Evolutionary conservation across 1,284 basidiomycete species (phyloP).

Genomic region (Fistulinella cinereoalba): DNA sequence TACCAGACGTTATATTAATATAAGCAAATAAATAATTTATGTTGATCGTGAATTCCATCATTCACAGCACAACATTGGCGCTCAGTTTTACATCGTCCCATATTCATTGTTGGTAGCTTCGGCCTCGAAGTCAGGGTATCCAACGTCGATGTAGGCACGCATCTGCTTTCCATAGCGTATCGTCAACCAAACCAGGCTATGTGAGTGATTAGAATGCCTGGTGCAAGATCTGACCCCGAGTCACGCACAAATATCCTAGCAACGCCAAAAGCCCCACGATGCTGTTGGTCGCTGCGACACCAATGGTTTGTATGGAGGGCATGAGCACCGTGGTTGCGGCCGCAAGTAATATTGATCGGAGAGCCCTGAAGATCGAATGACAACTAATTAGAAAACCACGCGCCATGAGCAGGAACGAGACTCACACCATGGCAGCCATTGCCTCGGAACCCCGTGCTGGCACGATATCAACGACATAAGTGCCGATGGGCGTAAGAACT

Average conservation of each 20-base stretch:
- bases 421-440: slow-evolving; percentile 43
- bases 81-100: not conserved
- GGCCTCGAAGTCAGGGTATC: slow-evolving; percentile 32
- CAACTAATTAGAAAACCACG: too few relatives aligned
- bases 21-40: too few relatives aligned
- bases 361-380: slow-evolving; percentile 41
- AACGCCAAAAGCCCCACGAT: slow-evolving; percentile 43
- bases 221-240: not conserved
- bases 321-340: slow-evolving; percentile 19
- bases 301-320: slow-evolving; percentile 50
- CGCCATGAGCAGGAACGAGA: not conserved
- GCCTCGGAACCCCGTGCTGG: slow-evolving; percentile 53
- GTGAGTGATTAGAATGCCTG: slow-evolving; percentile 2
- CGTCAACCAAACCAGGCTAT: slow-evolving; percentile 41
- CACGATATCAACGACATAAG: slow-evolving; percentile 58
- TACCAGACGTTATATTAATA: too few relatives aligned
- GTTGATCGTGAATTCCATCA: too few relatives aligned
- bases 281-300: slow-evolving; percentile 52
- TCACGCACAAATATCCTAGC: slow-evolving; percentile 45
- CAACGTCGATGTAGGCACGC: slow-evolving; percentile 48
- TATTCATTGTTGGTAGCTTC: not conserved
- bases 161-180: slow-evolving; percentile 46
- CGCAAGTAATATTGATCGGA: slow-evolving; percentile 41
- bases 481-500: slow-evolving; percentile 48
- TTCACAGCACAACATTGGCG: too few relatives aligned